Base-by-base conservation (phyloP, 768 basidiomycete species). In the Fomitopsis serialis region DNA sequence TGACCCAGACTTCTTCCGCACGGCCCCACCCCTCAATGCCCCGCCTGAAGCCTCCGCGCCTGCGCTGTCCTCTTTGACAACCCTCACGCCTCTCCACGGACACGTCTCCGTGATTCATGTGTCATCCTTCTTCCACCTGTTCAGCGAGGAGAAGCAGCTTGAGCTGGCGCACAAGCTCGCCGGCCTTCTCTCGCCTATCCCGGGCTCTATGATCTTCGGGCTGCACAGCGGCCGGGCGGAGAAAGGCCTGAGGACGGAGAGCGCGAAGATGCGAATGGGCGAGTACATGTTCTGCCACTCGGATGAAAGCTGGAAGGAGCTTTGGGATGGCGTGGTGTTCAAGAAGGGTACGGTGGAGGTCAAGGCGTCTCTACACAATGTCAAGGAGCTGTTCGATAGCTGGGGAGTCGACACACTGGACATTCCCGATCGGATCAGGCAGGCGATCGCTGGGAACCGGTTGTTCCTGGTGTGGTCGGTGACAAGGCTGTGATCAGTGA, bases 161-260 rank as follows among this genome's bases (percentile, higher is more conserved):
- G 59, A 71, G 34, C 64, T 81, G 46, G 80, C 74, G 1, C 66
- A 62, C n/a, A 63, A 66, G 6, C 60, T 80, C 22, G 76, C 74
- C 0, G 67, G 68, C 4, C 61, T 80, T 3, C 69, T 80, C n/a
- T 69, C 72, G 0, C 72, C 71, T 1, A 59, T 61, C 25, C 70
- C 74, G 1, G 79, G 78, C 2, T 77, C 78, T 1, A 57, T 76
- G 24, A 73, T 79, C 34, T 74, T 78, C 52, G 78, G 80, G 11
- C 52, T 58, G 24, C 77, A 79, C 54, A 58, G 53, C 25, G 74
- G 64, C 2, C 55, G 55, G n/a, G 60, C 63, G 9, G 65, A 72
- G 52, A 72, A 69, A 50, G 70, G 70, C 15, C 13, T 29, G 6
- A 36, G 19, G 8, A 48, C 48, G 15, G 52, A 54, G 10, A 32